These are phyloP conservation scores for Neofusicoccum parvum DNA, from an alignment of 2,329 filamentous ascomycete genomes.

Conservation along the genomic window DNA sequence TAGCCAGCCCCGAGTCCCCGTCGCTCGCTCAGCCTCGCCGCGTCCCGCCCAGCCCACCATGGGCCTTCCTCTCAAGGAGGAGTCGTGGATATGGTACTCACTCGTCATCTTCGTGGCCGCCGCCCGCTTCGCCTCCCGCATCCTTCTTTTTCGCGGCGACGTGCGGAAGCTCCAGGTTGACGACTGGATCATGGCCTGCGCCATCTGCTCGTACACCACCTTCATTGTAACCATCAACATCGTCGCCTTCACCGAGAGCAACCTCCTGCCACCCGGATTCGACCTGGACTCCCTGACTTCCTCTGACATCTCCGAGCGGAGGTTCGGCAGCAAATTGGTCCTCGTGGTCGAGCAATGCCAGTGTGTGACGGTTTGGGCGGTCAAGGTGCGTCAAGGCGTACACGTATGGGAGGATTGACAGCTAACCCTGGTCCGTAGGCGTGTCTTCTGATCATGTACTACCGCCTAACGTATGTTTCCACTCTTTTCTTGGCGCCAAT, in stretches of 20 bases:
- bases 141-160: conserved; percentile 47
- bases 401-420: not conserved
- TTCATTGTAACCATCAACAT: conserved; percentile 53
- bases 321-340: conserved; percentile 41
- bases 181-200: conserved; percentile 60
- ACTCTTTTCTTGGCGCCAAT: not conserved
- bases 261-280: conserved; percentile 48
- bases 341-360: conserved; percentile 44
- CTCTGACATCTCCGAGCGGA: conserved; percentile 40
- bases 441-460: conserved; percentile 42
- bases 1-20: conserved; percentile 5
- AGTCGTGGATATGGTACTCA: conserved; percentile 52
- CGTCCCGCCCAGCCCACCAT: not conserved
- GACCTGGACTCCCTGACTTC: conserved; percentile 45
- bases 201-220: conserved; percentile 51
- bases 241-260: conserved; percentile 43
- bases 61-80: conserved; percentile 37
- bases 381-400: conserved; percentile 19
- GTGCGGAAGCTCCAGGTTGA: conserved; percentile 55
- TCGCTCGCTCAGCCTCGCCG: not conserved
- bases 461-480: conserved; percentile 36
- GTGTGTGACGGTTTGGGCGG: conserved; percentile 40
- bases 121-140: conserved; percentile 46
- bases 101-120: conserved; percentile 44
- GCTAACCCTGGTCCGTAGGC: conserved; percentile 21